phyloP scores from a whole-genome alignment of 108 stramenopile species.

The Cylindrotheca fusiformis region DNA sequence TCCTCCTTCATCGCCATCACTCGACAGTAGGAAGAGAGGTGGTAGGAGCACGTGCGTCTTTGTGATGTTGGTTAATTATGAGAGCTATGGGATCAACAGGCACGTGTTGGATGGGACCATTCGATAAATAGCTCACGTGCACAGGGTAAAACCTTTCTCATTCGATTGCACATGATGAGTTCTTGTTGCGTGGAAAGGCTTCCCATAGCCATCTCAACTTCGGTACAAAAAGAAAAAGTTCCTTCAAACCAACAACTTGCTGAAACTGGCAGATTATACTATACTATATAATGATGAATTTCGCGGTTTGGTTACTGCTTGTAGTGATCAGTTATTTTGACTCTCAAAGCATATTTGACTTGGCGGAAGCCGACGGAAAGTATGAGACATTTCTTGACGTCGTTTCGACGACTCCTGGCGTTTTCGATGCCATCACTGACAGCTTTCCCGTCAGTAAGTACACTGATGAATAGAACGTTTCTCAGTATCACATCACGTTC shows the following conservation, averaged over 20 bases:
- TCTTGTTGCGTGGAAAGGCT: too few species aligned
- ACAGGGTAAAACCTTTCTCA: too few species aligned
- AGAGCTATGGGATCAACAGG: too few species aligned
- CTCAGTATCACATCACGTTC: background rate
- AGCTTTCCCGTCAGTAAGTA: background rate
- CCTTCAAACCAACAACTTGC: too few species aligned
- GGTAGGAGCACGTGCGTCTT: too few species aligned
- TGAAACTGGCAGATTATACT: background rate
- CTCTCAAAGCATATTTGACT: background rate
- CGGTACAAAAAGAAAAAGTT: background rate
- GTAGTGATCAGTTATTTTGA: background rate
- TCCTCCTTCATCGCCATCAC: too few species aligned
- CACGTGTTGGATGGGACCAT: too few species aligned
- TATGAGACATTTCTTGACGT: background rate
- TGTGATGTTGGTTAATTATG: too few species aligned
- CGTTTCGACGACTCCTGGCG: background rate
- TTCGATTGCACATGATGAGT: too few species aligned
- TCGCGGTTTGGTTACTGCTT: background rate
- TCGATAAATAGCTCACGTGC: too few species aligned
- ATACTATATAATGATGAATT: background rate
- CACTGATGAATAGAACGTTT: background rate
- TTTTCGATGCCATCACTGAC: background rate
- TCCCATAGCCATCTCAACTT: background rate
- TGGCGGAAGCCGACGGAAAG: background rate
- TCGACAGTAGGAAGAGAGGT: too few species aligned